Evolutionary conservation across 2,329 filamentous ascomycete species (phyloP).

Genomic region (Ascocoryne sarcoides): DNA sequence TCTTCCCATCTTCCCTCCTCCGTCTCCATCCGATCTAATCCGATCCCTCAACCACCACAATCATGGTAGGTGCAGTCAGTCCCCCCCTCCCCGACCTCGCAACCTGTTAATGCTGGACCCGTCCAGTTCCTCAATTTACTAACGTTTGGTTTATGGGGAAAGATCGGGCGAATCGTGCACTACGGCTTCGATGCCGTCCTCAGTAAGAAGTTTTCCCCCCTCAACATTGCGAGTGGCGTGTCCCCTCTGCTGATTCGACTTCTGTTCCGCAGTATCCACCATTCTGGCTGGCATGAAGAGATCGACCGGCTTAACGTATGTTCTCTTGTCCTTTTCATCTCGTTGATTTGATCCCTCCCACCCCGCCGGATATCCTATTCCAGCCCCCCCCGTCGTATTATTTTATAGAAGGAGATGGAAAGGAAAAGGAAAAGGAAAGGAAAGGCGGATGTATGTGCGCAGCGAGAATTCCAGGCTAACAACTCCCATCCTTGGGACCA

Average conservation of each 20-base stretch:
- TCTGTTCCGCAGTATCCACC: conserved; percentile 67
- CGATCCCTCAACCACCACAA: conserved; percentile 13
- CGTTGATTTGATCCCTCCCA: neutral
- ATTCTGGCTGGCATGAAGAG: conserved; percentile 96
- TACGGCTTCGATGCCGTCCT: conserved; percentile 95
- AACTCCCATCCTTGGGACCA: conserved; percentile 35
- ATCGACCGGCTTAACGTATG: conserved; percentile 95
- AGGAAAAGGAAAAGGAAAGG: neutral
- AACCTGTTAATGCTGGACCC: conserved; percentile 38
- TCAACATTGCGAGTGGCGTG: neutral
- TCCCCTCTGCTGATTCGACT: conserved; percentile 17
- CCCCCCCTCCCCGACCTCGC: conserved; percentile 4
- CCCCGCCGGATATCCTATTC: neutral
- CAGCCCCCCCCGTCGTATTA: neutral
- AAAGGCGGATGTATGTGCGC: neutral
- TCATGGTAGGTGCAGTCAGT: conserved; percentile 34
- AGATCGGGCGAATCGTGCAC: conserved; percentile 89
- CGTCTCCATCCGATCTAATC: neutral
- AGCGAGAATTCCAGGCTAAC: conserved; percentile 34
- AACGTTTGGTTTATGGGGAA: conserved; percentile 59
- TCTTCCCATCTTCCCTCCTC: neutral
- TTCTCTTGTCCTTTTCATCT: conserved; percentile 32
- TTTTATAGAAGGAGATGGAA: neutral
- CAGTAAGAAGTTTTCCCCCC: conserved; percentile 43
- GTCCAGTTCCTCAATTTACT: conserved; percentile 55